Evolutionary conservation across 163 green algal species (phyloP).

Genomic region (Volvox carteri): DNA sequence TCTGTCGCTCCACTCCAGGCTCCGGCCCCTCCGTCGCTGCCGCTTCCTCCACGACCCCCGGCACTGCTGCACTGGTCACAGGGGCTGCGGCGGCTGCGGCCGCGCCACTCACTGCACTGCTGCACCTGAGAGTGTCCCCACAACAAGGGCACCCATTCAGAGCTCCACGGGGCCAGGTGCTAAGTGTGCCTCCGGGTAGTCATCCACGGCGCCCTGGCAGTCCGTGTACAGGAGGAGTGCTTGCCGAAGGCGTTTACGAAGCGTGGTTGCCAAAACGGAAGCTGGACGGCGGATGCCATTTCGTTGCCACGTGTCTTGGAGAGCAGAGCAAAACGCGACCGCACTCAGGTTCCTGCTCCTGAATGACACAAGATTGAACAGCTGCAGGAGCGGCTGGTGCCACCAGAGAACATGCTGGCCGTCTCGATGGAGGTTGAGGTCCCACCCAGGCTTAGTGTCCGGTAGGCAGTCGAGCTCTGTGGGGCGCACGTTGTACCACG

Average conservation of each 20-base stretch:
- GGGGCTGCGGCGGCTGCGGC: too few species aligned
- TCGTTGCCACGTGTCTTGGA: neutral
- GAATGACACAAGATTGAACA: neutral
- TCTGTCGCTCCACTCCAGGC: too few species aligned
- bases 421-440: neutral
- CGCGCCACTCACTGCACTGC: too few species aligned
- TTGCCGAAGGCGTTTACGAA: neutral
- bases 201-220: neutral
- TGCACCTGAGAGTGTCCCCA: too few species aligned
- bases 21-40: too few species aligned
- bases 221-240: neutral
- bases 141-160: too few species aligned
- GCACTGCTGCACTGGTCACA: too few species aligned
- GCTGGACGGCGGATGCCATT: neutral
- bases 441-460: neutral
- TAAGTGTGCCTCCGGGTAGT: neutral
- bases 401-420: neutral
- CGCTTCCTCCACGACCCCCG: too few species aligned
- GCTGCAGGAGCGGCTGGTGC: neutral
- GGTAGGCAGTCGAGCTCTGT: neutral
- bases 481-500: neutral
- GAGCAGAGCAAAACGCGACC: neutral
- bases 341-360: neutral
- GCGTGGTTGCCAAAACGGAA: neutral
- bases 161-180: too few species aligned